Base-by-base conservation (phyloP, 352 stramenopile genomes). In the Elongisporangium senticosum region DNA sequence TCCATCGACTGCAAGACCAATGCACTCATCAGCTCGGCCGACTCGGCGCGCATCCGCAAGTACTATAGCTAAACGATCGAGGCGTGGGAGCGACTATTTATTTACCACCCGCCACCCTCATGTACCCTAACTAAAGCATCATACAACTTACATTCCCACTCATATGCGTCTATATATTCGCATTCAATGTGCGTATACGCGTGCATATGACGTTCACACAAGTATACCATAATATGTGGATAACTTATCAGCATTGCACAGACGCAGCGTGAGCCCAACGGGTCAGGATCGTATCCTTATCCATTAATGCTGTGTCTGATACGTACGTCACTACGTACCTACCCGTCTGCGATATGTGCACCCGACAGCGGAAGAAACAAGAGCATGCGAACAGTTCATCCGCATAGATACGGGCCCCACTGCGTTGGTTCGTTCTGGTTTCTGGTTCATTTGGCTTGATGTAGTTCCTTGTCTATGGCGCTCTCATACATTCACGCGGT, bases 1-100 rank as follows among this genome's bases (percentile, higher is more conserved):
- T 91, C 78, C 4, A 90, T 93, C 59, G 84, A 93, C 74, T 93
- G 84, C 74, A 93, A 93, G 71, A 93, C 82, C 24, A 92, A 90
- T 64, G 68, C 84, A 49, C 63, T 87, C 57, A 82, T 91, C 69
- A 89, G 60, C 65, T 72, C 84, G 54, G 79, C 75, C 4, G 82
- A 91, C 69, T 86, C 82, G 61, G 82, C 79, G 49, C 77, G 67
- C 59, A 79, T 87, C 53, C 72, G 68, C 52, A 72, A 74, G 40
- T 84, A 79, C 67, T 77, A 75, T 56, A 70, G 74, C 37, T 86
- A 57, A 75, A 43, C 33, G 33, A 43, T 17, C 33, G 33, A 43
- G 33, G 33, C 33, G 33, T 43, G 33, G 33, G 33, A 43, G 33
- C 33, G 33, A 43, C 33, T 43, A 43, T 43, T 43, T 43, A 43